Conservation (phyloP, 2,329 filamentous ascomycete genomes). For the Amphichorda felina region DNA sequence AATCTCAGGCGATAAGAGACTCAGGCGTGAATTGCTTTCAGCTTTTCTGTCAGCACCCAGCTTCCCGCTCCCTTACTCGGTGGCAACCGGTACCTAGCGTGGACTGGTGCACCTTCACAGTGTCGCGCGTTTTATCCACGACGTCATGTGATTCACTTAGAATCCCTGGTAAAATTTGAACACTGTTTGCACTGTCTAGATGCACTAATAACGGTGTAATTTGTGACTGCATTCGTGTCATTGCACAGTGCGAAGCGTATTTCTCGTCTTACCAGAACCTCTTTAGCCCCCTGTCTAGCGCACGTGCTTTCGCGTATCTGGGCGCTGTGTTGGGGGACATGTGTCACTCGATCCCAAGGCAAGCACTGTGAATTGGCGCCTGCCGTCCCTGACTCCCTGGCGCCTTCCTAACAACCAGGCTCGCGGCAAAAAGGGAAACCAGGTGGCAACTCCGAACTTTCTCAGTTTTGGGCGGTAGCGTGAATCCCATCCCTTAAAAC, state of each 20-base stretch:
- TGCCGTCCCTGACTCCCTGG: background rate
- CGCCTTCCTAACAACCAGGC: background rate
- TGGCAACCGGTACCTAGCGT: background rate
- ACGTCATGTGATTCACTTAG: background rate
- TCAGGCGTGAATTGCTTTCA: background rate
- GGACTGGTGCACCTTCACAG: background rate
- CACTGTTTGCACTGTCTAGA: background rate
- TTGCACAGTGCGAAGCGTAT: too few species aligned
- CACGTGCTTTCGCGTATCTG: conserved; percentile 3
- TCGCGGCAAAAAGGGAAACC: too few species aligned
- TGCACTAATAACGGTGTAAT: background rate
- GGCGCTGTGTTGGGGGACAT: background rate
- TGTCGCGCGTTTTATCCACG: background rate
- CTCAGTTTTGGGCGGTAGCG: too few species aligned
- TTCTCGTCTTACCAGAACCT: too few species aligned
- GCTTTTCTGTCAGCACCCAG: background rate
- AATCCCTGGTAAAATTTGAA: background rate
- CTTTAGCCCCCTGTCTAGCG: background rate
- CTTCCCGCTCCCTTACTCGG: background rate
- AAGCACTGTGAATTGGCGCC: conserved; percentile 2
- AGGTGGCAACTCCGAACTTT: too few species aligned
- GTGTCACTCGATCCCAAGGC: background rate
- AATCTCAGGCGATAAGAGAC: background rate
- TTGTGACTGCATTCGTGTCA: background rate
- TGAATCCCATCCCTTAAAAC: too few species aligned